Base-by-base conservation (phyloP, 306 rosid species). In the Crataegus laevigata region DNA sequence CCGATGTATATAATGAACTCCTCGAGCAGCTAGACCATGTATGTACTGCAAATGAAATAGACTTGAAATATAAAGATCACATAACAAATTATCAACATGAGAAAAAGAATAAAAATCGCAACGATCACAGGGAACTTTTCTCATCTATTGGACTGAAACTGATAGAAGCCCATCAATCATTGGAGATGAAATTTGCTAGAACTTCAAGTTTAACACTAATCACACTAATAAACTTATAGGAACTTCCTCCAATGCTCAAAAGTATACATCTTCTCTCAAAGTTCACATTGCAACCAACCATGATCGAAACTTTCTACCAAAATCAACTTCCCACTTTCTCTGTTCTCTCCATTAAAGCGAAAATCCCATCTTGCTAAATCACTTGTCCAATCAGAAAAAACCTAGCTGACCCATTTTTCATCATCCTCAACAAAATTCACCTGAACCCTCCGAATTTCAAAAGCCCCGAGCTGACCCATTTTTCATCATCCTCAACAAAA, bases 1-100 rank as follows among this genome's bases (percentile, higher is more conserved):
- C 74, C 85, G 87, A 83, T 96, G 99, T 42, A 96, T 82, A 82
- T 90, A 96, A 79, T 96, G 99, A 83, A 96, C 97, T 75, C 99
- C 99, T 61, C 86, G 85, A 64, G 99, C 99, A 85, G 98, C 97
- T 80, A 96, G 80, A 83, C 98, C 99, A 81, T 96, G 99, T 65
- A 96, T 79, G 68, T 96, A 96, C 99, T 96, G 92, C 51, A 60
- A 60, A 52, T 38, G 78, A 87, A 36, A 84, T 76, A 68, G 63
- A 67, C 13, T 71, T 71, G 55, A 69, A 71, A 61, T 24, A 71
- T 70, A 75, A 72, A 47, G 66, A 72, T 45, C 58, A 17, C 36
- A 70, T 55, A 71, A 26, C 50, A 77, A 34, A 42, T 43, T 52
- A n/a, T 3, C 36, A 47, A 52, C 57, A 63, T 13, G 64, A 6